phyloP scores from a whole-genome alignment of 495 filamentous ascomycete genomes.

The Daldinia loculata region DNA sequence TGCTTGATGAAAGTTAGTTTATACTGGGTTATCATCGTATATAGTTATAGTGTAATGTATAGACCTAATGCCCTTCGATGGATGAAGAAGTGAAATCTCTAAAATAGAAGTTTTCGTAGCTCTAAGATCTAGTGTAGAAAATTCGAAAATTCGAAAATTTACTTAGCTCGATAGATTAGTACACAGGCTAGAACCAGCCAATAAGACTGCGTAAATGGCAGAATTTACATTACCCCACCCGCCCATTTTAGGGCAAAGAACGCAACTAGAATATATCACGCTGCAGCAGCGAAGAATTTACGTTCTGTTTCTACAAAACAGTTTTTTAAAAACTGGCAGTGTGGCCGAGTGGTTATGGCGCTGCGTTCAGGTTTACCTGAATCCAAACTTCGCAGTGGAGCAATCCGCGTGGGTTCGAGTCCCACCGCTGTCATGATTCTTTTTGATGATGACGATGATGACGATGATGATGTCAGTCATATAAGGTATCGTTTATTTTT shows the following conservation, averaged over 20 bases:
- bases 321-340: not conserved
- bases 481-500: not conserved
- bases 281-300: not conserved
- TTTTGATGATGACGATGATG: not conserved
- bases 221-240: not conserved
- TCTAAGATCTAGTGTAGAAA: no score
- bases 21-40: not conserved
- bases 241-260: not conserved
- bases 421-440: constrained; percentile 47
- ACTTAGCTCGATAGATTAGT: not conserved
- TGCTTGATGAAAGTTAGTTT: not conserved
- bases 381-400: constrained; percentile 46
- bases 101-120: no score
- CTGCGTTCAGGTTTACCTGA: constrained; percentile 44
- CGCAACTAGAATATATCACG: not conserved
- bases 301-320: not conserved
- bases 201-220: not conserved
- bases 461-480: not conserved
- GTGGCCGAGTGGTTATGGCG: constrained; percentile 49
- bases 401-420: constrained; percentile 56
- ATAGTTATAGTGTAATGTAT: not conserved
- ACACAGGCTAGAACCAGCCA: not conserved
- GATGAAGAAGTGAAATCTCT: not conserved
- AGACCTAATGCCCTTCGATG: not conserved
- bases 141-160: not conserved